Conservation (phyloP, 805 yeast species). For the Candida patagonica region DNA sequence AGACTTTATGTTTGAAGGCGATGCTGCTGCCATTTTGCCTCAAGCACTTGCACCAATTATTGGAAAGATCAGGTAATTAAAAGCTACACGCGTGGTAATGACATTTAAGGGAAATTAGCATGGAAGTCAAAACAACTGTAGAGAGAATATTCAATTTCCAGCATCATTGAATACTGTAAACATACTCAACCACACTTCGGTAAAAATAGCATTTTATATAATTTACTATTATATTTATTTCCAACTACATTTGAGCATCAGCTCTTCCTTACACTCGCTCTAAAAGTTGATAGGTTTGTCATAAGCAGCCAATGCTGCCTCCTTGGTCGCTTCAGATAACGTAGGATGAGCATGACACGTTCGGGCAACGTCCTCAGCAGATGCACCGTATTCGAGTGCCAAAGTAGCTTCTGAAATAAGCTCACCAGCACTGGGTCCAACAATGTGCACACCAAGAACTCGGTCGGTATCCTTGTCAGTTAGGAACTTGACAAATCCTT, state of each 20-base stretch:
- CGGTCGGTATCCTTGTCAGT: slow-evolving; percentile 98
- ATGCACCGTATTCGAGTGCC: slow-evolving; percentile 97
- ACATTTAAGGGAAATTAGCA: background rate
- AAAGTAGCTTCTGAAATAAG: slow-evolving; percentile 98
- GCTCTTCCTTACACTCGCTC: no score
- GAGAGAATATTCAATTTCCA: no score
- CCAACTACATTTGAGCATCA: no score
- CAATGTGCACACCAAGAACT: slow-evolving; percentile 90
- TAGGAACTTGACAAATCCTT: slow-evolving; percentile 91
- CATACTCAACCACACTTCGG: no score
- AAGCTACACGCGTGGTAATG: background rate
- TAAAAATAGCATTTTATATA: no score
- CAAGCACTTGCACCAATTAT: slow-evolving; percentile 44
- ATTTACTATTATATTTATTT: no score
- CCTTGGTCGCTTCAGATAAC: slow-evolving; percentile 94
- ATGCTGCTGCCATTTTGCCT: slow-evolving; percentile 66
- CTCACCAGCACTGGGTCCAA: slow-evolving; percentile 99
- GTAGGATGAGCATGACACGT: slow-evolving; percentile 99
- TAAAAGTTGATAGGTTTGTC: slow-evolving; percentile 86
- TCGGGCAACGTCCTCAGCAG: slow-evolving; percentile 95
- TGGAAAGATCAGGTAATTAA: slow-evolving; percentile 14
- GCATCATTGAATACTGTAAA: no score
- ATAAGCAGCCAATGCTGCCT: slow-evolving; percentile 89
- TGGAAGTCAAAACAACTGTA: no score
- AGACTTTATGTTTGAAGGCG: slow-evolving; percentile 72